Evolutionary conservation across 805 yeast genomes (phyloP).

Genomic region (Pichia kluyveri): DNA sequence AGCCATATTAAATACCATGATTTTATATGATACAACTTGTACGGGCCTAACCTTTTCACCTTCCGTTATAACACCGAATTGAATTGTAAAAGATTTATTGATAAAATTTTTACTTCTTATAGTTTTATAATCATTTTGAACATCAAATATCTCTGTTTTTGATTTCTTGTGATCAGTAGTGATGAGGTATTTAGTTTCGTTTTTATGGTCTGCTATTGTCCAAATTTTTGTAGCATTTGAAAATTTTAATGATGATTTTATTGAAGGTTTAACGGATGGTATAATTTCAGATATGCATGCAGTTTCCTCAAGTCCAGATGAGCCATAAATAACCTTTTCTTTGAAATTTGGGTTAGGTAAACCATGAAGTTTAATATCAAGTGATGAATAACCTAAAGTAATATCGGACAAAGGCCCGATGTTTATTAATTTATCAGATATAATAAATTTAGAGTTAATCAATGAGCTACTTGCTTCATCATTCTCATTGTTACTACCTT

Average conservation of each 20-base stretch:
- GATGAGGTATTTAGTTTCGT: conserved; percentile 46
- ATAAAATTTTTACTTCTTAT: conserved; percentile 55
- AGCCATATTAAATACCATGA: conserved; percentile 52
- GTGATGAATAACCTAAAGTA: conserved; percentile 52
- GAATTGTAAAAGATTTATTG: conserved; percentile 54
- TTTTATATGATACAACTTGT: conserved; percentile 63
- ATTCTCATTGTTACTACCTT: conserved; percentile 11
- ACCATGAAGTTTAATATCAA: conserved; percentile 48
- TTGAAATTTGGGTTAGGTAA: conserved; percentile 57
- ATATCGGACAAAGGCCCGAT: conserved; percentile 69
- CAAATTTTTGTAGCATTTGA: conserved; percentile 68
- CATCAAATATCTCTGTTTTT: conserved; percentile 61
- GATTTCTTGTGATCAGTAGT: conserved; percentile 60
- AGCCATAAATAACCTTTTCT: conserved; percentile 59
- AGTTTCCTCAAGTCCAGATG: conserved; percentile 53
- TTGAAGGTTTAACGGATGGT: conserved; percentile 59
- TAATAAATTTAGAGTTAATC: conserved; percentile 29
- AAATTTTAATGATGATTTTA: conserved; percentile 61
- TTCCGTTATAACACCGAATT: conserved; percentile 41
- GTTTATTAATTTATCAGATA: conserved; percentile 48
- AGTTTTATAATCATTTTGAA: conserved; percentile 52
- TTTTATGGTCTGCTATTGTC: conserved; percentile 41
- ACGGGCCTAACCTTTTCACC: conserved; percentile 46
- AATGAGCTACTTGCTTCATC: conserved; percentile 9
- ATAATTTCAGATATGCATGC: conserved; percentile 54